Evolutionary conservation across 164 flowering plant species (phyloP).

Genomic region (Dillenia turbinata): DNA sequence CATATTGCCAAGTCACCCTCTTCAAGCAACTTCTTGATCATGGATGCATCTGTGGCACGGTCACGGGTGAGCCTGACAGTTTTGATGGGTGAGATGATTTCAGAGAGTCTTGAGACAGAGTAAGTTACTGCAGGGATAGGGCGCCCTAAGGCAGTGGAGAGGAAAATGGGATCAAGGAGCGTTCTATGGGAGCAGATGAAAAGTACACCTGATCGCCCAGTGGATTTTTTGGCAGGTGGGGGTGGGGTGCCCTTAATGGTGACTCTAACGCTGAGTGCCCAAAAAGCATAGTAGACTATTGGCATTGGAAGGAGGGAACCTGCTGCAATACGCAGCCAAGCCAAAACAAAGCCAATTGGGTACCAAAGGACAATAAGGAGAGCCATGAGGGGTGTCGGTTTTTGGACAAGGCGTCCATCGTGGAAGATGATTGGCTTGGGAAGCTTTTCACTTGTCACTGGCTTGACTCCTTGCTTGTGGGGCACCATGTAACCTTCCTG

Average conservation of each 20-base stretch:
- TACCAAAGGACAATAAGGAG: conserved; percentile 34
- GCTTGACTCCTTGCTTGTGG: conserved; percentile 13
- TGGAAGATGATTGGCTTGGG: conserved; percentile 38
- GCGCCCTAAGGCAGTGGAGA: conserved; percentile 4
- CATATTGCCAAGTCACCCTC: conserved; percentile 3
- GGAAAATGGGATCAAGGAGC: conserved; percentile 7
- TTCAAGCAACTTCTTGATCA: conserved; percentile 4
- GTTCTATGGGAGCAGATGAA: conserved; percentile 7
- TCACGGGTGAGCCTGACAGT: conserved; percentile 4
- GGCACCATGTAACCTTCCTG: conserved; percentile 38
- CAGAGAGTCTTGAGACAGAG: conserved; percentile 3
- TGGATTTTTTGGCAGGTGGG: conserved; percentile 5
- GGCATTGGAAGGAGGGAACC: conserved; percentile 8
- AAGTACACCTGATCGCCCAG: conserved; percentile 2
- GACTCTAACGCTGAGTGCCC: conserved; percentile 7
- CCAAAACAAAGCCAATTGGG: conserved; percentile 32
- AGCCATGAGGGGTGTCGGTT: conserved; percentile 27
- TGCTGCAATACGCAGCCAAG: neutral
- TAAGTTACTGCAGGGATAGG: conserved; percentile 5
- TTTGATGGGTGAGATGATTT: conserved; percentile 8
- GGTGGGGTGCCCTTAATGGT: conserved; percentile 6
- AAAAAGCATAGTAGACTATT: conserved; percentile 2
- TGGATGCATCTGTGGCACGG: conserved; percentile 5
- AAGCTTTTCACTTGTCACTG: conserved; percentile 24
- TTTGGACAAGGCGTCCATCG: conserved; percentile 32